Base-by-base conservation (phyloP, 495 filamentous ascomycete genomes). In the Aspergillus nidulans region DNA sequence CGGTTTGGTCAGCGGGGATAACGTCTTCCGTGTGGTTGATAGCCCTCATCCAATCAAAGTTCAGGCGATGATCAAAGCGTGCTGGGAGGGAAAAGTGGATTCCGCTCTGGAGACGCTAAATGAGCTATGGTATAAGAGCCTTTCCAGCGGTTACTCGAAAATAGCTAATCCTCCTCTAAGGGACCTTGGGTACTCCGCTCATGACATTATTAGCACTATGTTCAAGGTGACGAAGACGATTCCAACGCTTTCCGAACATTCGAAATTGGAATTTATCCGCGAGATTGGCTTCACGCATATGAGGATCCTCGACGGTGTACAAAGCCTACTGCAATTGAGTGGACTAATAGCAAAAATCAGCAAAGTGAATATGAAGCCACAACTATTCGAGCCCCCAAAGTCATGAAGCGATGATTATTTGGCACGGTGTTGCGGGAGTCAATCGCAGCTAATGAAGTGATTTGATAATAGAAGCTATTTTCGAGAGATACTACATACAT, bases 261-360 rank as follows among this genome's bases (percentile, higher is more conserved):
- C 90, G 19, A 94, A 96, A 71, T 73, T 99, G 50, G 90, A 96
- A 65, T 97, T 99, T 59, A 95, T 97, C 63, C 89, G 88, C 69
- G 95, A 97, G 72, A 97, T 99, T 69, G 94, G 94, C 15, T 99
- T 99, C 69, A 96, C 95, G 15, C 94, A 99, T 65, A 99, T 99
- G 94, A 89, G 95, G 61, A 92, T 99, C 49, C 75, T 97, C 38
- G 94, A 99, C 59, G 94, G 94, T 20, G 90, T 99, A 47, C 91
- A 96, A 74, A 97, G 92, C 3, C 75, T 96, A 39, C 81, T 97
- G 51, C 94, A 99, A 66, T 76, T 99, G 34, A 91, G 87, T 63
- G 94, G 94, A 20, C 96, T 92, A 65, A 80, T 97, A 42, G 89
- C 90, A 8, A 84, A 91, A 57, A 77, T 99, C 49, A 90, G 88